Base-by-base conservation (phyloP, 2,329 filamentous ascomycete species). In the Microsporum ferrugineum region DNA sequence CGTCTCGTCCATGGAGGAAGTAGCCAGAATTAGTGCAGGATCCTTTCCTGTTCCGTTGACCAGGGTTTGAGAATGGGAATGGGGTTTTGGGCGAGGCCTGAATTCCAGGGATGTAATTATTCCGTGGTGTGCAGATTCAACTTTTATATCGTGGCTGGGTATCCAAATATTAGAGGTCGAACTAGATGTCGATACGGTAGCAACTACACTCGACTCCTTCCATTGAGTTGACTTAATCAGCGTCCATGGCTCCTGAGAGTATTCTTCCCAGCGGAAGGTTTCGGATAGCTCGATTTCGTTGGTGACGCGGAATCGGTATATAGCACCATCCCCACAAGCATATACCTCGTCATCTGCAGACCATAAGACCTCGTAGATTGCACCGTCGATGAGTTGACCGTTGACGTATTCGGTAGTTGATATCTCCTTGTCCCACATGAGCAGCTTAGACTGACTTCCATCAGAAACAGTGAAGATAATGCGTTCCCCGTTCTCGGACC, bases 91-190 rank as follows among this genome's bases (percentile, higher is more conserved):
- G 64, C 72, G 69, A 56, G 73, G 71, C 38, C 73, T 71, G 23
- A 78, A 67, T 58, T 78, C 73, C 58, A 78, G 72, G 2, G 72
- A 71, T 0, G 76, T 78, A 60, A 79, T 77, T 55, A 71, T 70
- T 33, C 70, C 74, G 49, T 73, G 70, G 62, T 79, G 76, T 5
- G 74, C 72, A 41, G 69, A 67, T 38, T 73, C 69, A 33, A 75
- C 68, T 36, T 69, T 60, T 17, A 77, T 70, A 49, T 76, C 71
- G 60, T 76, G 75, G 5, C 74, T 76, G n/a, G 76, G 77, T 38
- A 78, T 68, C 76, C 76, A 79, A 31, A 79, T 67, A 29, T 70
- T 66, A 14, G 72, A 68, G n/a, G 66, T 71, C 2, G 70, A 70
- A 41, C 69, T 72, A 23, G 74, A 73, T 5, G 55, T 41, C 7